Percentiles rank a stretch among this genome's conserved stretches.
Evolutionary conservation across 2,329 filamentous ascomycete genomes (phyloP).

Genomic region (Chaetomiaceae sp.): DNA sequence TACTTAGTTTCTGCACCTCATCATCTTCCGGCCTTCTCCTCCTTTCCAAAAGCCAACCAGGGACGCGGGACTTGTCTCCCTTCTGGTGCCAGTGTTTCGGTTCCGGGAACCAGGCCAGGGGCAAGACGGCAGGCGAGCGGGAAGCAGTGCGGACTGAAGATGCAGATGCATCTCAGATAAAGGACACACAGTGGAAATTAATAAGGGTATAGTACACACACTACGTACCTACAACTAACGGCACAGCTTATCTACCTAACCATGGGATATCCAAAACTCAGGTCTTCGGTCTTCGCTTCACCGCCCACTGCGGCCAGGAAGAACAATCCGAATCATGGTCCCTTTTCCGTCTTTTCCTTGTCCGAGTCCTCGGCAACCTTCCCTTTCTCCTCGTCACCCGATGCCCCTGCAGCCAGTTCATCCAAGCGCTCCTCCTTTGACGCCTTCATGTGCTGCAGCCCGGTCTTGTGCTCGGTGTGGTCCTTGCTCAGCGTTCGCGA

Average conservation of each 20-base stretch:
- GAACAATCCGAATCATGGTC: not conserved
- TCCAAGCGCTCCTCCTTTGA: constrained; percentile 20
- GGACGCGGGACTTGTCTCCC: no score
- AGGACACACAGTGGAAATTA: no score
- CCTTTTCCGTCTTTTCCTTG: not conserved
- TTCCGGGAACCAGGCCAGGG: not conserved
- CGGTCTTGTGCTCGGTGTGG: constrained; percentile 56
- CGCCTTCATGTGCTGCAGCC: constrained; percentile 39
- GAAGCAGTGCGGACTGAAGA: no score
- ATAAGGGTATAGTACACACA: no score
- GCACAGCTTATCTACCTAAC: no score
- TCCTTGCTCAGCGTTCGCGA: constrained; percentile 49
- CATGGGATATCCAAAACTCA: no score
- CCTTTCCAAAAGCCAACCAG: no score
- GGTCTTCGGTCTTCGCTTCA: no score
- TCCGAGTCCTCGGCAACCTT: not conserved
- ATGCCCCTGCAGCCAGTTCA: constrained; percentile 9
- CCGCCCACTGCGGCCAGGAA: not conserved
- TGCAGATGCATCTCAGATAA: no score
- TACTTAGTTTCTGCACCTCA: constrained; percentile 7
- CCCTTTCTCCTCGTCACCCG: constrained; percentile 14
- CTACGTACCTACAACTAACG: no score
- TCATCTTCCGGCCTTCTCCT: no score
- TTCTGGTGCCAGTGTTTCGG: not conserved
- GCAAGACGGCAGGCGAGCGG: not conserved